These are phyloP conservation scores for Penicillium cinerascens DNA, from an alignment of 495 filamentous ascomycete genomes.

Conservation along the genomic window DNA sequence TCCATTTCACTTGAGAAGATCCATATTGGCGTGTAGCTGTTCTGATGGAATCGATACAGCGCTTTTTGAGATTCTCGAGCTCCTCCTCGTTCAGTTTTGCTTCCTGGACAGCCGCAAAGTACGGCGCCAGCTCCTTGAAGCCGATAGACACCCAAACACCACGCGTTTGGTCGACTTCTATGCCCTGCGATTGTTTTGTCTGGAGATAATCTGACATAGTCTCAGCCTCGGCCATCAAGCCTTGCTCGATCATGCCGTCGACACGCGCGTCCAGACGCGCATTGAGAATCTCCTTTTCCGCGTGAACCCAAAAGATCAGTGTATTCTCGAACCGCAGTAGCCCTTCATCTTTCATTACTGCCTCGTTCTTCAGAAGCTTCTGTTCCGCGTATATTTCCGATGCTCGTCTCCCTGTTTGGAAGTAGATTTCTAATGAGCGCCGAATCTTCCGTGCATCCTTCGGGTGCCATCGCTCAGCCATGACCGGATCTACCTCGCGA, in stretches of 20 bases:
- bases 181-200: slow-evolving; percentile 43
- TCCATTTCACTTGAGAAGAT: slow-evolving; percentile 78
- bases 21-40: slow-evolving; percentile 84
- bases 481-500: slow-evolving; percentile 76
- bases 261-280: slow-evolving; percentile 71
- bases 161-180: slow-evolving; percentile 60
- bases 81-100: slow-evolving; percentile 33
- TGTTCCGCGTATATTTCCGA: slow-evolving; percentile 90
- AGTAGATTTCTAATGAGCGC: slow-evolving; percentile 84
- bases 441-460: slow-evolving; percentile 86
- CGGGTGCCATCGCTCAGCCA: slow-evolving; percentile 92
- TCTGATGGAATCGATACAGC: slow-evolving; percentile 60
- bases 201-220: slow-evolving; percentile 55
- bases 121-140: slow-evolving; percentile 81
- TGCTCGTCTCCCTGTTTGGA: slow-evolving; percentile 71
- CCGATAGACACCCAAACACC: slow-evolving; percentile 97
- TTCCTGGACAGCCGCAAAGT: slow-evolving; percentile 51
- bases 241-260: slow-evolving; percentile 73
- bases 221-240: slow-evolving; percentile 67
- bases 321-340: slow-evolving; percentile 50
- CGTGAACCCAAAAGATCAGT: slow-evolving; percentile 84
- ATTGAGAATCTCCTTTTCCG: slow-evolving; percentile 61
- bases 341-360: slow-evolving; percentile 22
- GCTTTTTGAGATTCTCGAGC: slow-evolving; percentile 36
- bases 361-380: slow-evolving; percentile 25